Base-by-base conservation (phyloP, 371 early-diverging fungal genomes). In the Coemansia sp. region DNA sequence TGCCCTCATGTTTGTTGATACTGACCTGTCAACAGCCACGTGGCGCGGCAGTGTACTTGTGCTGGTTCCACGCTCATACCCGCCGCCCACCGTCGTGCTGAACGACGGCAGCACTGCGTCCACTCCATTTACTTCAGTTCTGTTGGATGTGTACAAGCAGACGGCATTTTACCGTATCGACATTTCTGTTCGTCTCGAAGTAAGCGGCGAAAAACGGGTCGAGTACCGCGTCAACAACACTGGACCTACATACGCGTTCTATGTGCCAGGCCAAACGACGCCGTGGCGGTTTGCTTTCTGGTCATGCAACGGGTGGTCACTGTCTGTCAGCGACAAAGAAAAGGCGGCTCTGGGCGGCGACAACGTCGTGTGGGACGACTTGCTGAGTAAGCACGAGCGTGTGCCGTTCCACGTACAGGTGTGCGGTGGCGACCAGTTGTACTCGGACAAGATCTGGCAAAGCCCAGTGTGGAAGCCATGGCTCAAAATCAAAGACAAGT, bases 381-480 rank as follows among this genome's bases (percentile, higher is more conserved):
- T 90, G 8, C 60, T 92, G 74, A 82, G 83, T n/a, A 85, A 87
- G 59, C 94, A 93, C 73, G 65, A 70, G 2, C 72, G 77, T 41
- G 69, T 81, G 52, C 93, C 93, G 2, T 90, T 89, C 71, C 92
- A 93, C 71, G 87, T 88, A 39, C 83, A 88, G 84, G 76, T 94
- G 21, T 93, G 94, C 44, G 93, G 93, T 17, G 95, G 93, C 28
- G 94, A 93, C 72, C 95, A 94, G 76, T 72, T 94, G 19, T 93
- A 94, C 67, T 83, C 86, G 39, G 93, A 92, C 80, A 73, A 79
- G 24, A 70, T 89, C 64, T 82, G 86, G 74, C 61, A 82, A 12
- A 78, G 82, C 49, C 71, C 82, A 11, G 76, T 82, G 32, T 83
- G 87, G 83, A 74, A 80, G 63, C 84, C 85, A 13, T 92, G 89